Percentiles rank a stretch among this genome's conserved stretches.
Conservation (phyloP, 805 yeast species). For the Sungouiozyma ichnusensis region DNA sequence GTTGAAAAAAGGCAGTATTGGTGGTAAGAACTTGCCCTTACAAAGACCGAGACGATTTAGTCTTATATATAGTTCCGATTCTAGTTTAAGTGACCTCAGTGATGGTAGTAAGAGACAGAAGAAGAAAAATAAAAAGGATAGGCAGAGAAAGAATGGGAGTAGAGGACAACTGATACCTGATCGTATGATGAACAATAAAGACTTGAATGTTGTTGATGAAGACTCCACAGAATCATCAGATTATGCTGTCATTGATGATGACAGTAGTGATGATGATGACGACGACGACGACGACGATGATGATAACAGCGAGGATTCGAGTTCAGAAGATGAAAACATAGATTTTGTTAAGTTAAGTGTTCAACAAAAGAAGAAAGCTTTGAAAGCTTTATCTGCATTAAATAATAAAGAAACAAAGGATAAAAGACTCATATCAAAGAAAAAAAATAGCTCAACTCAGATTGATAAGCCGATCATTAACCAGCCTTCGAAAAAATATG, state of each 20-base stretch:
- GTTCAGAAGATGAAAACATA: conserved; percentile 56
- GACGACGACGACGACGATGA: conserved; percentile 30
- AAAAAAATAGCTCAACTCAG: too few relatives aligned
- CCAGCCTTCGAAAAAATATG: neutral
- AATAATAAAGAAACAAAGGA: conserved; percentile 29
- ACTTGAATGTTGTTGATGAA: conserved; percentile 13
- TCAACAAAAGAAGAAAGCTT: conserved; percentile 47
- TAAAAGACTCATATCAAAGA: conserved; percentile 8
- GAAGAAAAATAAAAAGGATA: conserved; percentile 14
- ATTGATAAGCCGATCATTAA: neutral
- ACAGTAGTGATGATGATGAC: conserved; percentile 25
- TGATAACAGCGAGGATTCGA: conserved; percentile 35
- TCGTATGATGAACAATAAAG: conserved; percentile 18
- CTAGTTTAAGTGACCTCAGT: conserved; percentile 32
- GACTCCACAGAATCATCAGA: conserved; percentile 19
- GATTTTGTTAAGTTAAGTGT: conserved; percentile 67
- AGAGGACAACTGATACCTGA: conserved; percentile 30
- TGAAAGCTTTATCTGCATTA: conserved; percentile 36
- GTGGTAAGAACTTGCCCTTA: conserved; percentile 3
- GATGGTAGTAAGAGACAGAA: conserved; percentile 18
- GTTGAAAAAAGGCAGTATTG: neutral
- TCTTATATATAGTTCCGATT: conserved; percentile 34
- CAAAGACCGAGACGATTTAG: conserved; percentile 34
- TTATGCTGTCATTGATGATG: conserved; percentile 20
- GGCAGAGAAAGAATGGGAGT: conserved; percentile 23